These are phyloP conservation scores for Cinnamomum chago DNA, from an alignment of 164 flowering plant species.

Conservation along the genomic window DNA sequence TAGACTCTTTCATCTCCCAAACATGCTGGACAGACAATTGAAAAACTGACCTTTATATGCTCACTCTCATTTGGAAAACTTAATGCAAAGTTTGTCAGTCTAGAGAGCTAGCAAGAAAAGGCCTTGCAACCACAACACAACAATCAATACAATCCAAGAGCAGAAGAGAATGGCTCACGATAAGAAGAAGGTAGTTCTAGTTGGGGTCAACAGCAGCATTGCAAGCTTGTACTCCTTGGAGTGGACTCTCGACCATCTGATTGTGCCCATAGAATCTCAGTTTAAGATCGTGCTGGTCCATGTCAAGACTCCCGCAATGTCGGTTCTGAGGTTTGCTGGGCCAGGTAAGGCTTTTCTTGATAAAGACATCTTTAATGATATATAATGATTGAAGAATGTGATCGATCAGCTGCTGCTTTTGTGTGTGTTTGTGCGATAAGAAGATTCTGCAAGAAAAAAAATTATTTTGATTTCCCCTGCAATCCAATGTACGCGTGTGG, in stretches of 20 bases:
- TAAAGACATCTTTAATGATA: no score
- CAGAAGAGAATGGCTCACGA: not conserved
- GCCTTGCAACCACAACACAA: not conserved
- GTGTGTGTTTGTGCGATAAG: no score
- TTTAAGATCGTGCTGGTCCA: slow-evolving; percentile 10
- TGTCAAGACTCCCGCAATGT: slow-evolving; percentile 6
- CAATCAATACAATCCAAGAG: not conserved
- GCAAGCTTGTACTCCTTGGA: slow-evolving; percentile 11
- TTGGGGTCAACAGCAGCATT: slow-evolving; percentile 8
- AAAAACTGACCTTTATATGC: not conserved
- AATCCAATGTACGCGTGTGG: no score
- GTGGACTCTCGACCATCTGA: slow-evolving; percentile 8
- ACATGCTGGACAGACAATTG: no score
- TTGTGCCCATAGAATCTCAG: not conserved
- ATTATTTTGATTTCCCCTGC: no score
- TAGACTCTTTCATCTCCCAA: not conserved
- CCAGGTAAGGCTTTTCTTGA: slow-evolving; percentile 3
- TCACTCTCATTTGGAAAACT: not conserved
- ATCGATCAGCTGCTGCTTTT: no score
- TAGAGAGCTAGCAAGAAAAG: not conserved
- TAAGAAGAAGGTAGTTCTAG: not conserved
- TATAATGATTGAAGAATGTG: no score
- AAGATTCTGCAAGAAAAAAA: no score
- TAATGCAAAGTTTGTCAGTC: not conserved
- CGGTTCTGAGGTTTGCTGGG: slow-evolving; percentile 4